Evolutionary conservation across 2,329 filamentous ascomycete genomes (phyloP).

Genomic region (Colletotrichum spinosum): DNA sequence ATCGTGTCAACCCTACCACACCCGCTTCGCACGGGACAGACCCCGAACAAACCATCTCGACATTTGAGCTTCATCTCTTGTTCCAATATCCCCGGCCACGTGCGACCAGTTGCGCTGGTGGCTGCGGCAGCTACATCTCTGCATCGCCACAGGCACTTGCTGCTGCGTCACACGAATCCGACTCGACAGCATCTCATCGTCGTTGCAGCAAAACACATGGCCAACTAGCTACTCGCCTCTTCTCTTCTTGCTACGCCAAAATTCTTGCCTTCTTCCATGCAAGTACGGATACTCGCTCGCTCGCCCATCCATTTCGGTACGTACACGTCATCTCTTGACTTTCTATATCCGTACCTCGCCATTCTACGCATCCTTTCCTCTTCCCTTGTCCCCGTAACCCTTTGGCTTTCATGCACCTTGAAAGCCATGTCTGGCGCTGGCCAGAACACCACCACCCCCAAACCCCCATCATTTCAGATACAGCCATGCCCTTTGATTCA

Average conservation of each 20-base stretch:
- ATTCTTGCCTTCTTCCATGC: too few relatives aligned
- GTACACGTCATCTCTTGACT: constrained; percentile 8
- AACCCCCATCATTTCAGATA: constrained; percentile 4
- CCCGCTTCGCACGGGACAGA: not conserved
- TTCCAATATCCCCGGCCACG: not conserved
- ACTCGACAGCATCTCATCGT: not conserved
- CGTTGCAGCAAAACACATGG: too few relatives aligned
- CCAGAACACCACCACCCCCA: constrained; percentile 14
- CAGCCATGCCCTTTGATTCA: constrained; percentile 24
- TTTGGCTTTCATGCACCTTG: constrained; percentile 8
- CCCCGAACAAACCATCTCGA: constrained; percentile 4
- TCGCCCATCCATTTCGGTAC: constrained; percentile 12
- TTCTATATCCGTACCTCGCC: not conserved
- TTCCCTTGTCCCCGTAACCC: constrained; percentile 19
- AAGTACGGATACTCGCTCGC: too few relatives aligned
- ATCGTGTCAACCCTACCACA: too few relatives aligned
- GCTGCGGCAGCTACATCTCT: too few relatives aligned
- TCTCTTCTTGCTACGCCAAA: too few relatives aligned
- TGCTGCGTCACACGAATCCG: not conserved
- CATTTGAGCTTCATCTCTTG: not conserved
- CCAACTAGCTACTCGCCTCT: too few relatives aligned
- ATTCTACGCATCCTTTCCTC: constrained; percentile 12
- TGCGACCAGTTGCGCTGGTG: too few relatives aligned
- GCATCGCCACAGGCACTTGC: not conserved
- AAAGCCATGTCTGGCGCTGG: constrained; percentile 9